These are phyloP conservation scores for Neonectria sp. DNA, from an alignment of 2,329 filamentous ascomycete genomes.

Conservation along the genomic window DNA sequence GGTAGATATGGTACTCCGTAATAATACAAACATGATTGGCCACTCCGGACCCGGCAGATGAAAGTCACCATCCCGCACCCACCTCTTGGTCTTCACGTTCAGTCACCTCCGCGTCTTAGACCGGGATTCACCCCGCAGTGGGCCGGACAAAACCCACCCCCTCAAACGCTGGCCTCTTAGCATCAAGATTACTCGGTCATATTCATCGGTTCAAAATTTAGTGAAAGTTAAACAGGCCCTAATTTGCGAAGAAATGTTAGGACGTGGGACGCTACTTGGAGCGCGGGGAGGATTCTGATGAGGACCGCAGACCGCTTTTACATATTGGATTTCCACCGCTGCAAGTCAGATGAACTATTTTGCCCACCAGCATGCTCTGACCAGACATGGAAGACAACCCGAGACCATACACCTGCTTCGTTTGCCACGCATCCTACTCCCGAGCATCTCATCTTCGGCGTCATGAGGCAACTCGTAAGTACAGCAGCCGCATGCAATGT, in stretches of 20 bases:
- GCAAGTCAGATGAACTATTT: not conserved
- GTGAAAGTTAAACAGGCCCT: not conserved
- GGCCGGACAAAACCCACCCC: constrained; percentile 16
- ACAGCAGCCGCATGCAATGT: not conserved
- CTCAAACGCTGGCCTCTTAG: not conserved
- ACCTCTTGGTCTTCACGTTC: no score
- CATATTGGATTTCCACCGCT: not conserved
- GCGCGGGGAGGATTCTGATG: no score
- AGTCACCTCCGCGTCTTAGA: not conserved
- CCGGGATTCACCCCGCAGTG: not conserved
- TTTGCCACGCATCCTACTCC: constrained; percentile 11
- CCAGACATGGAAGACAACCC: not conserved
- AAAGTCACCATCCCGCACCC: not conserved
- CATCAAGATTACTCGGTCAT: not conserved
- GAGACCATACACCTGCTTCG: constrained; percentile 1
- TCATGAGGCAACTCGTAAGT: constrained; percentile 26
- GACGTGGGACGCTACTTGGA: no score
- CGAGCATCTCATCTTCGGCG: constrained; percentile 23
- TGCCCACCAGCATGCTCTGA: not conserved
- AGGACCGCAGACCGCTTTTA: no score
- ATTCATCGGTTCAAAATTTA: not conserved
- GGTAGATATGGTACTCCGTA: not conserved
- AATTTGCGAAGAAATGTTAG: not conserved
- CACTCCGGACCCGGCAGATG: not conserved
- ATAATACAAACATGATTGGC: not conserved